Base-by-base conservation (phyloP, 805 yeast genomes). In the Saccharomycodes ludwigii region DNA sequence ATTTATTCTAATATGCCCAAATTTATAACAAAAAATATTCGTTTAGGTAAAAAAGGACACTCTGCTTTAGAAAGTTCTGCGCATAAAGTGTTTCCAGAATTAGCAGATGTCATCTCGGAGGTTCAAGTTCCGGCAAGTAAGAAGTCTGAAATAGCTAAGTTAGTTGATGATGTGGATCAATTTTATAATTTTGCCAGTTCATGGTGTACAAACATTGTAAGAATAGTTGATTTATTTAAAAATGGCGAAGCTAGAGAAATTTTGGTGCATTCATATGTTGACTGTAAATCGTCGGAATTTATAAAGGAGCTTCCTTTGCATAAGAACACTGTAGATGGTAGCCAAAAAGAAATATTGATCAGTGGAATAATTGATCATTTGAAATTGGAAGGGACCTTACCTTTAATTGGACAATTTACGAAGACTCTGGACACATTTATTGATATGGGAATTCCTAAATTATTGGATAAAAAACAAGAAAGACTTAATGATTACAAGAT, bases 301-400 rank as follows among this genome's bases (percentile, higher is more conserved):
- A 26, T 39, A 4, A 34, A 27, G 13, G 36, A 30, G 10, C 27
- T n/a, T n/a, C n/a, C n/a, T n/a, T n/a, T n/a, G n/a, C n/a, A 37
- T 24, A 31, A 33, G 1, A 26, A 32, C 0, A 24, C 27, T 7
- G 38, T 41, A 4, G 34, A 31, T 3, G 42, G 47, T 8, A 26
- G 30, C 2, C 39, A 43, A 3, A 44, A 56, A 6, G 53, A 56
- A 29, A 58, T 71, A 2, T 48, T 75, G 15, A 61, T 76, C 5
- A 73, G 81, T 45, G 91, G 86, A 2, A 58, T 78, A 1, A 65
- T 76, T 17, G 86, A 77, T 49, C 66, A 65, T 37, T 37, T 75
- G 20, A n/a, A n/a, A n/a, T n/a, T n/a, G n/a, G n/a, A n/a, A n/a
- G n/a, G n/a, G n/a, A n/a, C n/a, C n/a, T n/a, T n/a, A n/a, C n/a